A percentile compares a stretch with the other conserved stretches of the same genome.
These are phyloP conservation scores for Penicillium turbatum DNA, from an alignment of 495 filamentous ascomycete species.

Conservation along the genomic window DNA sequence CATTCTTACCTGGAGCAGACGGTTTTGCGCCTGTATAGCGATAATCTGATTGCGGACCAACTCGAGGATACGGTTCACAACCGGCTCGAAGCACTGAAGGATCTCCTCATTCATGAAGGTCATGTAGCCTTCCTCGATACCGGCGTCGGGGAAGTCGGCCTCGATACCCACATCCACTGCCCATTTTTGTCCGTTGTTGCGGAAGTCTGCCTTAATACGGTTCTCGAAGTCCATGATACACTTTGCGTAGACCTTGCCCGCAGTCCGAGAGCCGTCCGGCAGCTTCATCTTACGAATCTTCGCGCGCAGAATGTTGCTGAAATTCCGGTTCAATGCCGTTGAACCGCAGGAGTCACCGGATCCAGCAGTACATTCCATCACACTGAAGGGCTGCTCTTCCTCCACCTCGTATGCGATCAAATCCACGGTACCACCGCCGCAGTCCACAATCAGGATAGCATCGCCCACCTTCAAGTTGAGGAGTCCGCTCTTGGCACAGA, in stretches of 20 bases:
- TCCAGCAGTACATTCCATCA: constrained; percentile 72
- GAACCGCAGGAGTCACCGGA: constrained; percentile 77
- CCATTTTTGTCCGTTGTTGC: constrained; percentile 79
- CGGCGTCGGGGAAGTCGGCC: constrained; percentile 73
- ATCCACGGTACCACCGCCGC: constrained; percentile 76
- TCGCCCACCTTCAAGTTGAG: constrained; percentile 73
- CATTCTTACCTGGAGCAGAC: constrained; percentile 58
- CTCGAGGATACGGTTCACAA: constrained; percentile 73
- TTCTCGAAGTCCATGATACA: constrained; percentile 87
- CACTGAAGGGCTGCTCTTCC: constrained; percentile 71
- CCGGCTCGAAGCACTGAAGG: constrained; percentile 75
- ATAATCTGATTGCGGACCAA: constrained; percentile 78
- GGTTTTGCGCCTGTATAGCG: constrained; percentile 73
- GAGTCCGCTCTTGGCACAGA: constrained; percentile 73
- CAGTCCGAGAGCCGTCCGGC: constrained; percentile 71
- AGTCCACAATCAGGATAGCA: constrained; percentile 75
- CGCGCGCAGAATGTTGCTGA: constrained; percentile 73
- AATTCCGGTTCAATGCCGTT: constrained; percentile 76
- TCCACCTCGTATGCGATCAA: constrained; percentile 79
- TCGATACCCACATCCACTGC: constrained; percentile 79
- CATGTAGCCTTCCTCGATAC: constrained; percentile 79
- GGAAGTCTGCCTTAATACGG: constrained; percentile 77
- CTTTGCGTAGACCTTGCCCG: constrained; percentile 75
- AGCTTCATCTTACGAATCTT: constrained; percentile 82
- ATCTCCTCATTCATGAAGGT: constrained; percentile 81